These are phyloP conservation scores for Marsdenia floribunda DNA, from an alignment of 257 asterid genomes.

Conservation along the genomic window DNA sequence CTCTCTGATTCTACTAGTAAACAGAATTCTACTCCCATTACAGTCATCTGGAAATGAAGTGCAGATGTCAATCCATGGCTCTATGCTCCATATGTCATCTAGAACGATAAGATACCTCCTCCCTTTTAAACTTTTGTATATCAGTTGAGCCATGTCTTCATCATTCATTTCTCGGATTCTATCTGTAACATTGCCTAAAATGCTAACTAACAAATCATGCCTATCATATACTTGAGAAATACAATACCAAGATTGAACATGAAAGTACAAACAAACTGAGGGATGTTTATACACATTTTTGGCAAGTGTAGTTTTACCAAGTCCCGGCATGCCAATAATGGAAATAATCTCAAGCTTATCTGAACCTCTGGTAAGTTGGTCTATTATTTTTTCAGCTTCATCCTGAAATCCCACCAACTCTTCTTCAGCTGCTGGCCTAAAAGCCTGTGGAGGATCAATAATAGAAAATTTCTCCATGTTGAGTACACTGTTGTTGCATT, in stretches of 20 bases:
- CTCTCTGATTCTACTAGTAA: constrained; percentile 10
- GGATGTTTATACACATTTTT: constrained; percentile 9
- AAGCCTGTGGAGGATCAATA: too few species aligned
- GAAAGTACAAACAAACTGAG: not conserved
- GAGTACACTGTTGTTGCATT: not conserved
- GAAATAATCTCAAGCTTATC: not conserved
- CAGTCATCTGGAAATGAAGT: constrained; percentile 12
- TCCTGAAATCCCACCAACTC: constrained; percentile 5
- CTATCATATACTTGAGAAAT: constrained; percentile 9
- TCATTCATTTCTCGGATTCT: not conserved
- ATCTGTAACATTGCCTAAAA: not conserved
- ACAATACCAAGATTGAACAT: constrained; percentile 17
- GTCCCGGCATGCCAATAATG: not conserved
- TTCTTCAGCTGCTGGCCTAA: not conserved
- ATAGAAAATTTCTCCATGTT: not conserved
- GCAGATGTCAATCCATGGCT: constrained; percentile 11
- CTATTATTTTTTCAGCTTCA: constrained; percentile 1
- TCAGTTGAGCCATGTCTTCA: not conserved
- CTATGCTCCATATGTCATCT: constrained; percentile 21
- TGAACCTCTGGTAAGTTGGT: not conserved
- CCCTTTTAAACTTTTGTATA: constrained; percentile 5
- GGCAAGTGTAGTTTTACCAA: constrained; percentile 19
- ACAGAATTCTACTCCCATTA: constrained; percentile 12
- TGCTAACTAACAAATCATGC: constrained; percentile 8
- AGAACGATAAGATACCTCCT: constrained; percentile 16